Percentiles rank a stretch among this genome's conserved stretches.
These are phyloP conservation scores for Durio zibethinus DNA, from an alignment of 345 rosid species.

Conservation along the genomic window DNA sequence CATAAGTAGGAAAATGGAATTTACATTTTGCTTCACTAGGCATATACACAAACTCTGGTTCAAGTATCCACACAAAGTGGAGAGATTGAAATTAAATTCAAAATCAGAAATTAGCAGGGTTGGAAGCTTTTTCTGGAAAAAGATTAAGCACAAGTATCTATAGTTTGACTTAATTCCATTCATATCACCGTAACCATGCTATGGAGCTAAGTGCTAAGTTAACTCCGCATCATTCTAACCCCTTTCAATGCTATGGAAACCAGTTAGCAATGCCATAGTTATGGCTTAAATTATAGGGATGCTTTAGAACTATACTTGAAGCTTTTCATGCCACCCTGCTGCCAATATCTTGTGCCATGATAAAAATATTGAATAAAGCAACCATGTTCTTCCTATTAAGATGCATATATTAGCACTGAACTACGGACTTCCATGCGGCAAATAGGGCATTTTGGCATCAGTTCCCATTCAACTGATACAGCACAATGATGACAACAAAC, in stretches of 20 bases:
- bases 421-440: conserved; percentile 61
- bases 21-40: not conserved
- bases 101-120: not conserved
- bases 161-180: not conserved
- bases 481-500: conserved; percentile 90
- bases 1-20: not conserved
- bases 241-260: not conserved
- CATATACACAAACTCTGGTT: not conserved
- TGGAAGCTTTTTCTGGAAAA: too few species aligned
- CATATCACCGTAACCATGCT: not conserved
- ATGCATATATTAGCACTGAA: conserved; percentile 65
- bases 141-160: not conserved
- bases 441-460: conserved; percentile 72
- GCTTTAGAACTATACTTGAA: conserved; percentile 2
- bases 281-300: not conserved
- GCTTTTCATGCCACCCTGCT: not conserved
- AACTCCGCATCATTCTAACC: not conserved
- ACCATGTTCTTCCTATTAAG: conserved; percentile 29
- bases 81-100: not conserved
- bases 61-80: not conserved
- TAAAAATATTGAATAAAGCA: not conserved
- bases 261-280: not conserved
- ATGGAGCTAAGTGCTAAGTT: not conserved
- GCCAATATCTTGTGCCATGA: not conserved
- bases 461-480: conserved; percentile 55